phyloP scores from a whole-genome alignment of 345 rosid species.

The Hibiscus tridactylites region DNA sequence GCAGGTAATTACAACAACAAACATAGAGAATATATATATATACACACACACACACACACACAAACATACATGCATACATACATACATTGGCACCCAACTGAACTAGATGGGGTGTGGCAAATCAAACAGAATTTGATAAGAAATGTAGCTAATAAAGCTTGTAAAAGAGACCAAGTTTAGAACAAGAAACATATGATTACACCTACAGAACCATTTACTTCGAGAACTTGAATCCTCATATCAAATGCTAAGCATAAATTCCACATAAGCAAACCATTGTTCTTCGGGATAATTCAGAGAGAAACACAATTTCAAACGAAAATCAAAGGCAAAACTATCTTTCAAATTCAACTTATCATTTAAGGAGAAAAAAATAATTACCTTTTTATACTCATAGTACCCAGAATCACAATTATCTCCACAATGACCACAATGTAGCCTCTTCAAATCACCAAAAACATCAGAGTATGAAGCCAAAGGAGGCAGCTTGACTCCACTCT shows the following conservation, averaged over 20 bases:
- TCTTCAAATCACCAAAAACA: constrained; percentile 45
- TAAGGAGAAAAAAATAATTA: constrained; percentile 8
- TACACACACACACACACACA: neutral
- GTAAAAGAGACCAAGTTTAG: neutral
- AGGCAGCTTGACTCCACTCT: constrained; percentile 36
- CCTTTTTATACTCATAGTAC: constrained; percentile 52
- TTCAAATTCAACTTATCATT: neutral
- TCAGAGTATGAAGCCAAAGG: constrained; percentile 69
- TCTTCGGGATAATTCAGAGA: neutral
- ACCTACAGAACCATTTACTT: neutral
- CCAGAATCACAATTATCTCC: constrained; percentile 40
- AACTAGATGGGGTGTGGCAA: neutral
- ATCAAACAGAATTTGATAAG: neutral
- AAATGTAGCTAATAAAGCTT: neutral
- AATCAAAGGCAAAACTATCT: neutral
- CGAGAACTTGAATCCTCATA: neutral
- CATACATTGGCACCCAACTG: neutral
- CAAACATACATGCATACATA: neutral
- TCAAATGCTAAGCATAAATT: neutral
- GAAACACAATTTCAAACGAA: neutral
- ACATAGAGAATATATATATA: neutral
- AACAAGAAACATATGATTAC: neutral
- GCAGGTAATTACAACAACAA: neutral
- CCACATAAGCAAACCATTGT: neutral
- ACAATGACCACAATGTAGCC: constrained; percentile 46